Evolutionary conservation across 2,329 filamentous ascomycete genomes (phyloP), one percentile per base, ranked within the genome.

Genomic region (Teratosphaeria nubilosa): DNA sequence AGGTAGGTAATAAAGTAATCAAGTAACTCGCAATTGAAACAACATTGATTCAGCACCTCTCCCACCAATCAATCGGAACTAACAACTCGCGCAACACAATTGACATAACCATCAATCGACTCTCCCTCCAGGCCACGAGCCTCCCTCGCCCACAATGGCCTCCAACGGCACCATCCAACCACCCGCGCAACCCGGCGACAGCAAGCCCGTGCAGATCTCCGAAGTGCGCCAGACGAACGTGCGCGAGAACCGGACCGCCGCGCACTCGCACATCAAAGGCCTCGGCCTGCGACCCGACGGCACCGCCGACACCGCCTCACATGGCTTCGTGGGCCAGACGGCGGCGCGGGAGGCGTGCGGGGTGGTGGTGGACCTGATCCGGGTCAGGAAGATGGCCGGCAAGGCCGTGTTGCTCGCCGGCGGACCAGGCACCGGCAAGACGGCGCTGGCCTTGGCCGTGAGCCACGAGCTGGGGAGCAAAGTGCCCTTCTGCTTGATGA

Each of bases 401-500:
- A 85, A 94, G 67, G 94, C 92, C 60, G 91, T 99, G 56, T 76
- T 99, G 66, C 84, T 99, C 56, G 92, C 94, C 54, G 94, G 94
- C 68, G 94, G 94, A 7, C 94, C 94, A 31, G 94, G 91, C 61
- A 97, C 94, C 0, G 94, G 94, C 74, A 99, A 99, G 80, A 99
- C 94, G 30, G 94, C 94, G 30, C 84, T 99, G 63, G 94, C 94
- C 54, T 83, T 97, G 61, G 94, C 94, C 54, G 90, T 99, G 66
- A 95, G 90, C 74, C 94, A 97, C 76, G 94, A 99, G 75, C 81
- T 99, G 64, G 94, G 94, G 66, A 96, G 91, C 54, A 97, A 96
- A 79, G 95, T 99, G 58, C 94, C 94, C 6, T 99, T 99, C 74
- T 96, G 94, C 75, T 91, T 92, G 45, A 97, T 99, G 71, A 94